phyloP scores from a whole-genome alignment of 2,329 filamentous ascomycete genomes.

The Atkinsonella texensis region DNA sequence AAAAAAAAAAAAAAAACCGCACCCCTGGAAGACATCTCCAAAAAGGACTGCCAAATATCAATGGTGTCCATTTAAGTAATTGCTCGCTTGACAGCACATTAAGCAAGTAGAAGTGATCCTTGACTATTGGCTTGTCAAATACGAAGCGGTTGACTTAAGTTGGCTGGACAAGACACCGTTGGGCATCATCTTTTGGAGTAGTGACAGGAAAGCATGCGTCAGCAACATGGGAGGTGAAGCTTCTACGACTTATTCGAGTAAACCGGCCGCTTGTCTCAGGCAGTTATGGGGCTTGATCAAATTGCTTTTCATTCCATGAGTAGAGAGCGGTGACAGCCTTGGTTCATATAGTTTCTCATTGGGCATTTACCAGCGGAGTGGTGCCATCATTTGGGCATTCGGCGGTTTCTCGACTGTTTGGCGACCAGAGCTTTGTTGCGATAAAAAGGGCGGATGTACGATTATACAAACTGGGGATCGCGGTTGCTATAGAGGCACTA shows the following conservation, averaged over 20 bases:
- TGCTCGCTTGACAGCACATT: background rate
- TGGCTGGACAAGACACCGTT: background rate
- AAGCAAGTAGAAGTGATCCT: background rate
- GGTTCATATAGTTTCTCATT: conserved; percentile 1
- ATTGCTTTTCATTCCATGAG: background rate
- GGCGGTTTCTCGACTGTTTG: background rate
- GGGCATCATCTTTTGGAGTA: background rate
- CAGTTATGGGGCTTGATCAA: background rate
- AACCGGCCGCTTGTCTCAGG: background rate
- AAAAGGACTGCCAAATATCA: background rate
- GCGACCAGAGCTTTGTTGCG: background rate
- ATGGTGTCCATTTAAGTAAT: background rate
- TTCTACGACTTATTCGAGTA: background rate
- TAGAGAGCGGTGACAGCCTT: background rate
- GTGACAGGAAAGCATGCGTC: background rate
- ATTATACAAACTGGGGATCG: background rate
- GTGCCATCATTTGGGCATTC: background rate
- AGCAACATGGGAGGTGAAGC: conserved; percentile 1
- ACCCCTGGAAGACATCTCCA: background rate
- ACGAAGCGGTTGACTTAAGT: background rate
- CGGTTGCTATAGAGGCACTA: background rate
- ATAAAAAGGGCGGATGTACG: background rate
- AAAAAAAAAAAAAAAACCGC: background rate
- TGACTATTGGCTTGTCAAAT: background rate
- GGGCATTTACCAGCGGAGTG: background rate